Conservation (phyloP, 2,329 filamentous ascomycete genomes). For the Trichoderma pleuroti region DNA sequence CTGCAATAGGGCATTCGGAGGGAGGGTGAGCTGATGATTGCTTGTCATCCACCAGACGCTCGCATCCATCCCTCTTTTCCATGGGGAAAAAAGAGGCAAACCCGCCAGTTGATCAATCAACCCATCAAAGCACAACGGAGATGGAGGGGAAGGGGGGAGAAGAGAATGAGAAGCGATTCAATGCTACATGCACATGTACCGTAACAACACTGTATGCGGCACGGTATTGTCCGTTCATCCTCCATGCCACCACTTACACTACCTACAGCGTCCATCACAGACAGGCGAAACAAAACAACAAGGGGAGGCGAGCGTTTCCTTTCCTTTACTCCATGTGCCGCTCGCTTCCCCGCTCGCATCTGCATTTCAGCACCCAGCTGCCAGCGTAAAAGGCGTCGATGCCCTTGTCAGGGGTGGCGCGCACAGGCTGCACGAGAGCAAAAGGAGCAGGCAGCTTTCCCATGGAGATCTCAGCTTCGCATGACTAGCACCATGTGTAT, state of each 20-base stretch:
- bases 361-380: neutral
- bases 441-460: constrained; percentile 7
- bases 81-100: neutral
- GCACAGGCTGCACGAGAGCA: constrained; percentile 3
- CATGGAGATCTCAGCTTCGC: constrained; percentile 8
- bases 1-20: constrained; percentile 7
- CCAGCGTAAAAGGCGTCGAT: neutral
- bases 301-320: neutral
- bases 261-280: neutral
- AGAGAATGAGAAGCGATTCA: no score
- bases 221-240: neutral
- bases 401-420: constrained; percentile 17
- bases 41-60: neutral
- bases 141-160: no score
- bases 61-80: neutral
- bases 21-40: constrained; percentile 13
- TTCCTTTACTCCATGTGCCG: neutral
- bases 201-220: neutral
- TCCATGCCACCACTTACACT: neutral
- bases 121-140: no score
- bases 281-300: neutral
- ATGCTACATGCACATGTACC: no score
- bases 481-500: neutral
- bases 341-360: constrained; percentile 17
- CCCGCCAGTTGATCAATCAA: neutral